phyloP scores from a whole-genome alignment of 805 yeast genomes.

The Suhomyces sp. region DNA sequence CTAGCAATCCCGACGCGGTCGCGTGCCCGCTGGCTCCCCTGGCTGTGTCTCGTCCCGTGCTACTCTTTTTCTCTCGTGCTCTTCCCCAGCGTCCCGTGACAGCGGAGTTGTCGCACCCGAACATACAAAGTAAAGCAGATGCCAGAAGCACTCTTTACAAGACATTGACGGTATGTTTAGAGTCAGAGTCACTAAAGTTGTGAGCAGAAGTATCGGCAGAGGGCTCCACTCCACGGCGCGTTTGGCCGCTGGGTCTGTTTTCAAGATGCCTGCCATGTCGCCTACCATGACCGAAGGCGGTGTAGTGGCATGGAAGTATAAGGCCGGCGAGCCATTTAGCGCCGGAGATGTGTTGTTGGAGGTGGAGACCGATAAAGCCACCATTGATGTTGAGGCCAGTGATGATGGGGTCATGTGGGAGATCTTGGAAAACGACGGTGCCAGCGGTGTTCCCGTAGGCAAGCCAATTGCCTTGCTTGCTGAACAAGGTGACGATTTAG shows the following conservation, averaged over 20 bases:
- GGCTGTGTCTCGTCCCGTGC: neutral
- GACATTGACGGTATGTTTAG: conserved; percentile 6
- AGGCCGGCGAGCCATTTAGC: conserved; percentile 61
- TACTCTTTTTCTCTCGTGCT: neutral
- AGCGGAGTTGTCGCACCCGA: conserved; percentile 23
- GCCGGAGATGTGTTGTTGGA: conserved; percentile 83
- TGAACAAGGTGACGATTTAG: conserved; percentile 81
- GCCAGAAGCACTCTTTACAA: neutral
- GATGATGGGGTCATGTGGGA: conserved; percentile 91
- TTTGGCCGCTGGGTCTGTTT: conserved; percentile 42
- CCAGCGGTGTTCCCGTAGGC: conserved; percentile 79
- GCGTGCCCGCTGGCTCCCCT: neutral
- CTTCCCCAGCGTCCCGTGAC: neutral
- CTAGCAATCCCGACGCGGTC: neutral
- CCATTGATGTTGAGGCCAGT: conserved; percentile 80
- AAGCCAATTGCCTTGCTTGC: conserved; percentile 84
- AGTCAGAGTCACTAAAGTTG: conserved; percentile 14
- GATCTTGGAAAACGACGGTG: conserved; percentile 69
- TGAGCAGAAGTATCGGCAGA: conserved; percentile 16
- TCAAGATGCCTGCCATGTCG: conserved; percentile 97
- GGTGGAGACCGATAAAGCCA: conserved; percentile 85
- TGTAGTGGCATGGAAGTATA: conserved; percentile 81
- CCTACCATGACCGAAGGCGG: conserved; percentile 99
- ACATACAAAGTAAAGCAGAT: neutral
- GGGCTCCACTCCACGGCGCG: conserved; percentile 30